These are phyloP conservation scores for Seminavis robusta DNA, from an alignment of 108 stramenopile species.

Conservation along the genomic window DNA sequence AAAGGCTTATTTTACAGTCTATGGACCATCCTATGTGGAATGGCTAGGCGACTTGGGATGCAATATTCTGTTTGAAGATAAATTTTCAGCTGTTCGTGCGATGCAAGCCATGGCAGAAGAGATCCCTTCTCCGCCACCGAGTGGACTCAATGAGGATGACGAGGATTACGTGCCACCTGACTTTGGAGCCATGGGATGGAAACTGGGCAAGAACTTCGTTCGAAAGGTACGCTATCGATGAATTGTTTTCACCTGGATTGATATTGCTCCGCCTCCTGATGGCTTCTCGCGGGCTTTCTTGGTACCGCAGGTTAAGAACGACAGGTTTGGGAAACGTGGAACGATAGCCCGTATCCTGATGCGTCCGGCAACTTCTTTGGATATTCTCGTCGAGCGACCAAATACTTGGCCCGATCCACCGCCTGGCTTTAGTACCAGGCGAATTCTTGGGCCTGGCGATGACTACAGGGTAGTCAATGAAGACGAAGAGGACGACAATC, in stretches of 20 bases:
- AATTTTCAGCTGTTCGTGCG: conserved; percentile 64
- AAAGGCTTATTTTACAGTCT: conserved; percentile 39
- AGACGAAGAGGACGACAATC: not conserved
- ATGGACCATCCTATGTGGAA: conserved; percentile 81
- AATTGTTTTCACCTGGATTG: not conserved
- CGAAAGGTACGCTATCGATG: conserved; percentile 46
- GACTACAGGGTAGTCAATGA: conserved; percentile 15
- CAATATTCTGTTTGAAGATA: conserved; percentile 74
- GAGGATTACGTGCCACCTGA: conserved; percentile 23
- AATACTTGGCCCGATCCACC: conserved; percentile 76
- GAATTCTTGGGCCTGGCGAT: conserved; percentile 62
- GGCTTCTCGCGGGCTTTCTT: not conserved
- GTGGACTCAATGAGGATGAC: conserved; percentile 7
- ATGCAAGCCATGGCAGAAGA: conserved; percentile 59
- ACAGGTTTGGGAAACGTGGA: conserved; percentile 63
- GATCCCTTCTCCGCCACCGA: conserved; percentile 60
- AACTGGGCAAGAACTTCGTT: conserved; percentile 65
- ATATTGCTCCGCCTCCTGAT: no score
- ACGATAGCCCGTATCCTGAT: conserved; percentile 64
- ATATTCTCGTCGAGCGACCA: conserved; percentile 71
- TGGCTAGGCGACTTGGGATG: conserved; percentile 79
- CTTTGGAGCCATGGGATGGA: conserved; percentile 74
- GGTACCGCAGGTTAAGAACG: conserved; percentile 48
- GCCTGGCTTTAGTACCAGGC: conserved; percentile 63
- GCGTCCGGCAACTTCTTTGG: conserved; percentile 60